phyloP scores from a whole-genome alignment of 768 basidiomycete genomes.

The Tricholoma saponaceum region DNA sequence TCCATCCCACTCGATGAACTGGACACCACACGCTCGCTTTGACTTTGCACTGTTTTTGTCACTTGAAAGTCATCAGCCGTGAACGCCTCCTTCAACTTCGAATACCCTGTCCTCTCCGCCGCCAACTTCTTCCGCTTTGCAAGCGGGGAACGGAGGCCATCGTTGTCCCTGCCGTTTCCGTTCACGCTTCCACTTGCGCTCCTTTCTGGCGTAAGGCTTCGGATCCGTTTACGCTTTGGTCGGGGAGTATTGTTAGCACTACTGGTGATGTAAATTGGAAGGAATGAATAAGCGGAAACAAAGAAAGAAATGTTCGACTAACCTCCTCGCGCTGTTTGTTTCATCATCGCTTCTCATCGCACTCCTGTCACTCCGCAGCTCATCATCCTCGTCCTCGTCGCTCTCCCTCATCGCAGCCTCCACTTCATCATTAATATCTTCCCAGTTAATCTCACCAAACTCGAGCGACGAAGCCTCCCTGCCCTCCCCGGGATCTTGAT shows the following conservation, averaged over 20 bases:
- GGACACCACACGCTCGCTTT: constrained; percentile 10
- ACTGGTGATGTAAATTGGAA: constrained; percentile 10
- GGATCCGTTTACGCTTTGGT: constrained; percentile 61
- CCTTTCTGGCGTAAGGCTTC: constrained; percentile 68
- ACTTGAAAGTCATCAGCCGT: constrained; percentile 45
- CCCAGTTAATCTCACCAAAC: constrained; percentile 71
- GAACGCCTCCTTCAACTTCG: constrained; percentile 65
- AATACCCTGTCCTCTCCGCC: constrained; percentile 59
- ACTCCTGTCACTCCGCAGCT: constrained; percentile 41
- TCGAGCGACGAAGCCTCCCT: constrained; percentile 36
- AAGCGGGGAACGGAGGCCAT: constrained; percentile 59
- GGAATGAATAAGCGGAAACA: not conserved
- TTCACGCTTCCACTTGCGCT: constrained; percentile 33
- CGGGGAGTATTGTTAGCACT: constrained; percentile 40
- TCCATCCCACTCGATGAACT: constrained; percentile 12
- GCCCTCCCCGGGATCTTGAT: constrained; percentile 35
- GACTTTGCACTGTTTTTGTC: constrained; percentile 13
- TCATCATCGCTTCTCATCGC: constrained; percentile 49
- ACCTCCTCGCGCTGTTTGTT: constrained; percentile 34
- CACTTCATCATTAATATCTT: constrained; percentile 81
- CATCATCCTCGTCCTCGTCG: constrained; percentile 55
- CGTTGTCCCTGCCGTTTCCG: constrained; percentile 33
- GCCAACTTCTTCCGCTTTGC: constrained; percentile 79
- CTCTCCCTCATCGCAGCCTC: constrained; percentile 84
- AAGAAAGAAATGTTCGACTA: constrained; percentile 4